These are phyloP conservation scores for Colletotrichum eleusines DNA, from an alignment of 2,329 filamentous ascomycete genomes.

Conservation along the genomic window DNA sequence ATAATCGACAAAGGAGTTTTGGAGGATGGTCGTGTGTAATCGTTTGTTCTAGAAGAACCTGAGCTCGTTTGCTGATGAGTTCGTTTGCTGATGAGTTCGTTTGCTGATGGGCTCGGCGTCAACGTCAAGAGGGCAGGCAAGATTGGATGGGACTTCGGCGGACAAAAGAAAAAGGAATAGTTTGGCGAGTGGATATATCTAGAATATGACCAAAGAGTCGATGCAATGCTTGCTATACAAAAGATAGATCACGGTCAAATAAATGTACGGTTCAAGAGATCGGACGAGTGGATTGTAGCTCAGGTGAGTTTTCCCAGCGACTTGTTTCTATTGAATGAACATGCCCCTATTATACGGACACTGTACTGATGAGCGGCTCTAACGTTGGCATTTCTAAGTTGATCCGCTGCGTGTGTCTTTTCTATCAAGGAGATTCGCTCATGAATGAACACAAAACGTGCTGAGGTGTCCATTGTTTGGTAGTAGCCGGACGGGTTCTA, in stretches of 20 bases:
- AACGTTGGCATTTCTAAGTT: too few species aligned
- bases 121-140: conserved; percentile 63
- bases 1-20: neutral
- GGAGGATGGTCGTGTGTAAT: conserved; percentile 55
- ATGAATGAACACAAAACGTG: too few species aligned
- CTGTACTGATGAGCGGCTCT: too few species aligned
- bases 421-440: too few species aligned
- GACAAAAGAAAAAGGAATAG: conserved; percentile 45
- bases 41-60: conserved; percentile 71
- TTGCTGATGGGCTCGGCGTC: conserved; percentile 65
- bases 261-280: neutral
- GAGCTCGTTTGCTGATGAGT: conserved; percentile 68
- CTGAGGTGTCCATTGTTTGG: too few species aligned
- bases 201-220: neutral
- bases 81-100: conserved; percentile 66
- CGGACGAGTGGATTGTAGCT: too few species aligned
- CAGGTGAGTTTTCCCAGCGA: too few species aligned
- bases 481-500: too few species aligned
- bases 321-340: too few species aligned
- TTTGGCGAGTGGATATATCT: too few species aligned
- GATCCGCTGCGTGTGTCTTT: too few species aligned
- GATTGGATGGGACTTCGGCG: conserved; percentile 67
- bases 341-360: too few species aligned
- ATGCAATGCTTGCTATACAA: neutral
- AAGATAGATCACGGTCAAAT: neutral